Base-by-base conservation (phyloP, 2,329 filamentous ascomycete species). In the Colletotrichum sp. region DNA sequence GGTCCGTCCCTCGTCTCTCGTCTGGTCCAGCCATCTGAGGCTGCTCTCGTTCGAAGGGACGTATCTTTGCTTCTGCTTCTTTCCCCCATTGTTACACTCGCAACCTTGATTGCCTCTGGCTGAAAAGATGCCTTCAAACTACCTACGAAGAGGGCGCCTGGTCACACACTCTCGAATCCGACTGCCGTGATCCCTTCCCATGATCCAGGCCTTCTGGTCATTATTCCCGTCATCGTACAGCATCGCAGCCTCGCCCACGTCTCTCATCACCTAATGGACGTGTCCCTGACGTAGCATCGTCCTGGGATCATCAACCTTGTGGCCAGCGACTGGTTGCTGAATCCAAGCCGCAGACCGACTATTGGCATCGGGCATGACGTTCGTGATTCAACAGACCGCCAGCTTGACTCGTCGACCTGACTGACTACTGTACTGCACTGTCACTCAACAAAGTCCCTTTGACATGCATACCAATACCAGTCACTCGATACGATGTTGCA, bases 21-120 rank as follows among this genome's bases (percentile, higher is more conserved):
- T 74, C 66, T 48, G 24, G 34, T 60, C 24, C 36, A 59, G 39
- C 28, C 69, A 72, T 70, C 73, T 72, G 73, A 72, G 34, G 73
- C 73, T 72, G 10, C 44, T 62, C 24, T 18, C 32, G 34, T 71
- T 15, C n/a, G n/a, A 74, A 57, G 60, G 72, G 26, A 75, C 34
- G 44, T 59, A 34, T 34, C 28, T 62, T 34, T 62, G 18, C 28
- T 22, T 30, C 30, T 30, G n/a, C 59, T 30, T 30, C 59, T 13
- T 62, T n/a, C 9, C 26, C 26, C 26, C 57, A 30, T 1, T 30
- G 57, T 62, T 32, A n/a, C 57, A 62, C 16, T 62, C 24, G 39
- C 39, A n/a, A 44, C 18, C 39, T 44, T n/a, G 18, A 18, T 44
- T 44, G 39, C 39, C 39, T 44, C 39, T 44, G 39, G 18, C 39